Evolutionary conservation across 2,329 filamentous ascomycete species (phyloP).

Genomic region (Cercospora citrullina): DNA sequence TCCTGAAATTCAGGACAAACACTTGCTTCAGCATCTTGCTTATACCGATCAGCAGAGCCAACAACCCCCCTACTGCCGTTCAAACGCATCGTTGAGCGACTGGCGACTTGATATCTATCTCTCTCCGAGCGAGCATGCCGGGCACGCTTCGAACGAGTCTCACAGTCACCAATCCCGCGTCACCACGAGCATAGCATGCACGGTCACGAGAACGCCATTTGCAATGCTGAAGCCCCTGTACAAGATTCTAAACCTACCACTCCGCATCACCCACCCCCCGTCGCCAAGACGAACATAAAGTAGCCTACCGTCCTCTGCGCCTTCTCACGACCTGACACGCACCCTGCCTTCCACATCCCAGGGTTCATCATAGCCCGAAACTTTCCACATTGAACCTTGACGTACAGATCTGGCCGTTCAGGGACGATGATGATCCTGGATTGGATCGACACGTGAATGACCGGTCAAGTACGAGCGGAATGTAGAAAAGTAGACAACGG

Average conservation of each 20-base stretch:
- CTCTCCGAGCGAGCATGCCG: background rate
- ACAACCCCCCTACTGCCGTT: background rate
- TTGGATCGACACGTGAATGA: background rate
- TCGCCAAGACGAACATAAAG: background rate
- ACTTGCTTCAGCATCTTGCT: background rate
- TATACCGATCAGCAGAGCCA: background rate
- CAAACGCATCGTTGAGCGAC: background rate
- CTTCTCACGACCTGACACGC: background rate
- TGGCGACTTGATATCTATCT: background rate
- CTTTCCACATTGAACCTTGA: slow-evolving; percentile 1
- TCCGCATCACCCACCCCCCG: background rate
- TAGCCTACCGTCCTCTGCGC: background rate
- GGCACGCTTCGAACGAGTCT: background rate
- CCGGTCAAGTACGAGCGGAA: background rate
- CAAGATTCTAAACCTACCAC: background rate
- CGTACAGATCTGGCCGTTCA: background rate
- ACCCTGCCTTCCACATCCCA: background rate
- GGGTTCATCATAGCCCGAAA: background rate
- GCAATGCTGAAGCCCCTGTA: background rate
- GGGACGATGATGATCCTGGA: background rate
- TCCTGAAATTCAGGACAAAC: background rate
- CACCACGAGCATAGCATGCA: background rate
- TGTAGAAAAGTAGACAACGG: background rate
- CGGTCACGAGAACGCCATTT: background rate
- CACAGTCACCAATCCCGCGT: background rate